These are phyloP conservation scores for Trifolium repens DNA, from an alignment of 306 rosid species.

Conservation along the genomic window DNA sequence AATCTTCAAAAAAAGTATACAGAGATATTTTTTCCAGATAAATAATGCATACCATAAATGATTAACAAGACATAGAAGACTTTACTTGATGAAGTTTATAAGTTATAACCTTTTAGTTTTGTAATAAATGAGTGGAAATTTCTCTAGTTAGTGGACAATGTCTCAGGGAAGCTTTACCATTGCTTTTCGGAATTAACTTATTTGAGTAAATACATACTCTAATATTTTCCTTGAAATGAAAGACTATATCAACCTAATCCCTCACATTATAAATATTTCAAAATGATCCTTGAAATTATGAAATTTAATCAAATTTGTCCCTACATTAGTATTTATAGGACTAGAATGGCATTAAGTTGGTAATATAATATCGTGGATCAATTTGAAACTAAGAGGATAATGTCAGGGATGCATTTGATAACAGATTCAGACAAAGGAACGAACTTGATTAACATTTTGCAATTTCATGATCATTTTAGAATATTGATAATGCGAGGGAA, in stretches of 20 bases:
- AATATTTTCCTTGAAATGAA: too few species aligned
- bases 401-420: too few species aligned
- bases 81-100: slow-evolving; percentile 22
- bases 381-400: not conserved
- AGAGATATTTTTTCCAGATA: not conserved
- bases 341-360: too few species aligned
- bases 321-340: too few species aligned
- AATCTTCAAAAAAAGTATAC: slow-evolving; percentile 1
- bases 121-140: not conserved
- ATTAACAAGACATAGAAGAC: slow-evolving; percentile 16
- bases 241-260: too few species aligned
- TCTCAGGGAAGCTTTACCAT: not conserved
- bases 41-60: slow-evolving; percentile 8
- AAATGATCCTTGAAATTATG: too few species aligned
- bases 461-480: too few species aligned
- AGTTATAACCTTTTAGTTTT: not conserved
- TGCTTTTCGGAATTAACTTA: not conserved
- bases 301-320: too few species aligned
- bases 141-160: not conserved
- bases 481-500: not conserved
- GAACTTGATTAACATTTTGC: not conserved
- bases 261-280: too few species aligned
- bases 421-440: not conserved
- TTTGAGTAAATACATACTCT: too few species aligned
- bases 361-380: not conserved